Evolutionary conservation across 805 yeast genomes (phyloP), one percentile per base, ranked within the genome.

Genomic region (Metschnikowia hibisci): DNA sequence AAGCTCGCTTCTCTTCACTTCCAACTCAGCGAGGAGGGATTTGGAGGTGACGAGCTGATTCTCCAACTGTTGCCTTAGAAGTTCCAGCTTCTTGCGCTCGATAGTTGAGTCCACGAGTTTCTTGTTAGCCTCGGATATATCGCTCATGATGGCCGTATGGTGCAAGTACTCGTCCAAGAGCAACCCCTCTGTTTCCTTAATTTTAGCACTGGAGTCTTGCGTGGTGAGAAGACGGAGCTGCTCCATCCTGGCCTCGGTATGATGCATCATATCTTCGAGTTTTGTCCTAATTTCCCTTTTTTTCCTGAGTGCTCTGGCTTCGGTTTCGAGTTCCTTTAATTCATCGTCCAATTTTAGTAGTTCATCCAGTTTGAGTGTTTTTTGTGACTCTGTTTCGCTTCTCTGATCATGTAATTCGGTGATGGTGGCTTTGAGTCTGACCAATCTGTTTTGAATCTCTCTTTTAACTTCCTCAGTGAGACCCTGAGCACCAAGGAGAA

Each of bases 161-260:
- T 46, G 36, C 6, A 34, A n/a, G 41, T 58, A 57, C 33, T 52
- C 51, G 10, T 52, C 54, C 15, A 50, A 43, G 8, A 69, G 54
- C 38, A 57, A 53, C 1, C 37, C 32, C 33, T 69, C 66, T 9
- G 67, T 55, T 8, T 59, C 61, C 12, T 55, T 54, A 4, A 70
- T 69, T 41, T 69, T 72, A 3, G 61, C 62, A 3, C 71, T 59
- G 39, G 70, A 67, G 50, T 78, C 81, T 40, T 2, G 76, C 57
- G 39, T 73, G 5, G 47, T 46, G 13, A 45, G 46, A 20, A 32
- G 35, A 5, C 39, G 38, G 8, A 52, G 52, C 26, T 30, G 41
- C n/a, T 43, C 35, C 10, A 52, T 52, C 13, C 43, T 45, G n/a
- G 34, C 34, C 9, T 44, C 48, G 8, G 44, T n/a, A 25, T 44